Evolutionary conservation across 768 basidiomycete genomes (phyloP).

Genomic region (Lentinula raphanica): DNA sequence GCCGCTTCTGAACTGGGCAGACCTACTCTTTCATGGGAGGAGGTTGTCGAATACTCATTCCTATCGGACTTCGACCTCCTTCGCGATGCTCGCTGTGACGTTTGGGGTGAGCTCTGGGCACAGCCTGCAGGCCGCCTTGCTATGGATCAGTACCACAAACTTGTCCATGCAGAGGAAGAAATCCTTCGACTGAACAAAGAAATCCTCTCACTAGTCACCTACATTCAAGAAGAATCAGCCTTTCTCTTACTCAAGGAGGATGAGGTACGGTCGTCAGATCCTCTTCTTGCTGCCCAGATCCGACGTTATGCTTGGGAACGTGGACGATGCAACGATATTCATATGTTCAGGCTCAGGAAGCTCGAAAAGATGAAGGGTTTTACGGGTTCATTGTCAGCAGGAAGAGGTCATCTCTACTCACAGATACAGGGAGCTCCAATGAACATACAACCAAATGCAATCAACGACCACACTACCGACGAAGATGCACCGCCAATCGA

Average conservation of each 20-base stretch:
- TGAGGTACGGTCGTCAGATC: not conserved
- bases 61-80: conserved; percentile 20
- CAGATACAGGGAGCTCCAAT: too few species aligned
- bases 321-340: too few species aligned
- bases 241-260: not conserved
- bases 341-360: too few species aligned
- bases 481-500: not conserved
- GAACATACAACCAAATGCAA: too few species aligned
- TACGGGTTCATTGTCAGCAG: too few species aligned
- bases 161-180: conserved; percentile 17
- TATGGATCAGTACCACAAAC: conserved; percentile 10
- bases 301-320: too few species aligned
- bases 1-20: conserved; percentile 18
- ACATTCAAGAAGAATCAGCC: conserved; percentile 11
- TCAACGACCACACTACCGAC: not conserved
- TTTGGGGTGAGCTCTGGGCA: conserved; percentile 19
- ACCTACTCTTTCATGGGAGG: conserved; percentile 18
- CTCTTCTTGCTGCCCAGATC: not conserved
- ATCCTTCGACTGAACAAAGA: conserved; percentile 17
- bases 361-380: too few species aligned
- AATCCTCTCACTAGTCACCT: conserved; percentile 14
- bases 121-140: conserved; percentile 1
- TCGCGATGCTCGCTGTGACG: conserved; percentile 17
- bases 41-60: conserved; percentile 10
- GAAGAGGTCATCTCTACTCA: too few species aligned